Conservation (phyloP, 495 filamentous ascomycete genomes). For the Penicillium samsonianum region DNA sequence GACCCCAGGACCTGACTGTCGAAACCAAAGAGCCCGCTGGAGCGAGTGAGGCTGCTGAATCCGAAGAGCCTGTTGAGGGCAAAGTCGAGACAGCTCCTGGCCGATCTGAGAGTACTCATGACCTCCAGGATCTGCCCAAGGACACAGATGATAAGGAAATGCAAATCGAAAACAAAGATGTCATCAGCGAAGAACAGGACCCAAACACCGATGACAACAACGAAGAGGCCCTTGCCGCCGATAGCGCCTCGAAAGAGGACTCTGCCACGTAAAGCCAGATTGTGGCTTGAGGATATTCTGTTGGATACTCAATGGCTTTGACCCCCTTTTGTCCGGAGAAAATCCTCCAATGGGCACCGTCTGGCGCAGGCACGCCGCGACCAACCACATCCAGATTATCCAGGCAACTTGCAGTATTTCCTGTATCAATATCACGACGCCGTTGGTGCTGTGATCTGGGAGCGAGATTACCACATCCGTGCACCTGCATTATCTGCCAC, state of each 20-base stretch:
- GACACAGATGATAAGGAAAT: constrained; percentile 13
- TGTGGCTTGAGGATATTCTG: constrained; percentile 17
- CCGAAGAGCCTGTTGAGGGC: not conserved
- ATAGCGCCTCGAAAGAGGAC: constrained; percentile 23
- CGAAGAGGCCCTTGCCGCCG: constrained; percentile 21
- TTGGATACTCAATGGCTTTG: constrained; percentile 19
- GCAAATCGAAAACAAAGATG: constrained; percentile 16
- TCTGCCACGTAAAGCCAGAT: constrained; percentile 17
- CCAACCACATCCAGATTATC: constrained; percentile 18
- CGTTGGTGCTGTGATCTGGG: not conserved
- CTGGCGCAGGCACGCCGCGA: constrained; percentile 5
- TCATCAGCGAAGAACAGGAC: constrained; percentile 17
- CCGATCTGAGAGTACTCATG: constrained; percentile 16
- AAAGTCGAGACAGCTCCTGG: not conserved
- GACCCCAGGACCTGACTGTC: constrained; percentile 14
- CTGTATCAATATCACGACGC: constrained; percentile 27
- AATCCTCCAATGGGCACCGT: constrained; percentile 23
- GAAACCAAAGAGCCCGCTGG: constrained; percentile 10
- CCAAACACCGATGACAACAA: constrained; percentile 4
- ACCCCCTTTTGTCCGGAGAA: constrained; percentile 23
- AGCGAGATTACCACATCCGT: constrained; percentile 13
- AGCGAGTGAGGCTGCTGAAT: constrained; percentile 15
- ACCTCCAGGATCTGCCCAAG: constrained; percentile 20
- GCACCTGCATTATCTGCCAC: constrained; percentile 11
- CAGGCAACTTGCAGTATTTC: constrained; percentile 19